A percentile compares a stretch with the other conserved stretches of the same genome.
These are phyloP conservation scores for Pulveroboletus sp. DNA, from an alignment of 1,284 basidiomycete species.

Conservation along the genomic window DNA sequence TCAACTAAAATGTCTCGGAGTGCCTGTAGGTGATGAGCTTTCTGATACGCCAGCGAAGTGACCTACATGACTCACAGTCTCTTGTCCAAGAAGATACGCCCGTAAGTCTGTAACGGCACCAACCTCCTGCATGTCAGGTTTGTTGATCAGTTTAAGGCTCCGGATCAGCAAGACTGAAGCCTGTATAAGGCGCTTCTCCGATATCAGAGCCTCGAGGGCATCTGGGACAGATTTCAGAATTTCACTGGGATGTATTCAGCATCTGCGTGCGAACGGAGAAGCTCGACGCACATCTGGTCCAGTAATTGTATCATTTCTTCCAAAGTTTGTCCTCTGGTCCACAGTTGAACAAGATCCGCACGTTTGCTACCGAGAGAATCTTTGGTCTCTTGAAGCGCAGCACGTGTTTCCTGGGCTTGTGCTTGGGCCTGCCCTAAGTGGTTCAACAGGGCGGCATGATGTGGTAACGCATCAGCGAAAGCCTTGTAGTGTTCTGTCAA, in stretches of 20 bases:
- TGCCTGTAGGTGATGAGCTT: conserved; percentile 52
- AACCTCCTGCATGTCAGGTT: conserved; percentile 90
- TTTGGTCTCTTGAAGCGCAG: conserved; percentile 75
- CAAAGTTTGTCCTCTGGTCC: conserved; percentile 79
- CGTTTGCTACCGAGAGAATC: conserved; percentile 77
- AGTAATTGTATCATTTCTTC: conserved; percentile 90
- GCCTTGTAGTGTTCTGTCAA: conserved; percentile 82
- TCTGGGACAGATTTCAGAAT: conserved; percentile 91
- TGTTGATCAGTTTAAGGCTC: conserved; percentile 89
- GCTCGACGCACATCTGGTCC: conserved; percentile 79
- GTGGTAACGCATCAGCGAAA: conserved; percentile 87
- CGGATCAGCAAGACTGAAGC: conserved; percentile 88
- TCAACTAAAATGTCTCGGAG: conserved; percentile 92
- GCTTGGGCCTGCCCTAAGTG: conserved; percentile 72
- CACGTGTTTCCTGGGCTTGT: conserved; percentile 73
- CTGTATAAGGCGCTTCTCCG: conserved; percentile 91
- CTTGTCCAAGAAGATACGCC: conserved; percentile 85
- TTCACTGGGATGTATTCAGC: conserved; percentile 57
- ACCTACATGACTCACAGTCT: conserved; percentile 61
- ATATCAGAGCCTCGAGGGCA: conserved; percentile 89
- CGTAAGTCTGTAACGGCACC: conserved; percentile 91
- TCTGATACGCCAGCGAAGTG: not conserved
- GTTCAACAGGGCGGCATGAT: conserved; percentile 75
- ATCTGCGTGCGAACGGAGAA: conserved; percentile 3
- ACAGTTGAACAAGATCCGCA: conserved; percentile 84